These are phyloP conservation scores for Dictyophora rubrovolvata DNA, from an alignment of 768 basidiomycete species.

Conservation along the genomic window DNA sequence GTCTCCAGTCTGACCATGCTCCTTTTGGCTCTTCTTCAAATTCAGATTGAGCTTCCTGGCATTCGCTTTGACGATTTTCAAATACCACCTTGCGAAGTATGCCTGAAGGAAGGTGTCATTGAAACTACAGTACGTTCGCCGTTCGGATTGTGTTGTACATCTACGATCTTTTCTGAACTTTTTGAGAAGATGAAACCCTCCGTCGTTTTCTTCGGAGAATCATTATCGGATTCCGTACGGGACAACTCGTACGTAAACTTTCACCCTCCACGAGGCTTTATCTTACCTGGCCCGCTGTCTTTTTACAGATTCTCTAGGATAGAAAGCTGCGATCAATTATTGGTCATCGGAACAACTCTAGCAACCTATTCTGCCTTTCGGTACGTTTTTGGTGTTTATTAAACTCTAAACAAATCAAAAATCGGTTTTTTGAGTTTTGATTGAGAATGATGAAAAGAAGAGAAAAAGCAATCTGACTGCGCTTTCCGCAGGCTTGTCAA, in stretches of 20 bases:
- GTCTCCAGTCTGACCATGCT: neutral
- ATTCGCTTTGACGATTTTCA: slow-evolving; percentile 67
- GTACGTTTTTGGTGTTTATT: slow-evolving; percentile 25
- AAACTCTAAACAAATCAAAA: neutral
- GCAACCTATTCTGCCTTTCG: slow-evolving; percentile 91
- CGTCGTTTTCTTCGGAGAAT: slow-evolving; percentile 86
- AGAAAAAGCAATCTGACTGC: neutral
- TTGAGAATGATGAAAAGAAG: no score
- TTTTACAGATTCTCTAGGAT: slow-evolving; percentile 43
- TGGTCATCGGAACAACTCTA: slow-evolving; percentile 82
- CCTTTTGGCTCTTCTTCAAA: no score
- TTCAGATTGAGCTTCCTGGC: slow-evolving; percentile 63
- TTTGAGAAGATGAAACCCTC: slow-evolving; percentile 60
- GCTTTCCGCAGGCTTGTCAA: slow-evolving; percentile 54
- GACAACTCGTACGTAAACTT: slow-evolving; percentile 53
- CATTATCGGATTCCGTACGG: slow-evolving; percentile 55
- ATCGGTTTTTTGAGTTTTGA: neutral
- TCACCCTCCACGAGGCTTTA: neutral
- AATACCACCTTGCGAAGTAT: slow-evolving; percentile 68
- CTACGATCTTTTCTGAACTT: neutral
- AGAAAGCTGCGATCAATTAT: slow-evolving; percentile 51
- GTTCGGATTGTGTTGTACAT: no score
- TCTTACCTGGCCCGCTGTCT: neutral
- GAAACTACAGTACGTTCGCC: slow-evolving; percentile 52
- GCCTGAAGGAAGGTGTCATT: slow-evolving; percentile 43